Evolutionary conservation across 495 filamentous ascomycete species (phyloP).

Genomic region (Penicillium tannophilum): DNA sequence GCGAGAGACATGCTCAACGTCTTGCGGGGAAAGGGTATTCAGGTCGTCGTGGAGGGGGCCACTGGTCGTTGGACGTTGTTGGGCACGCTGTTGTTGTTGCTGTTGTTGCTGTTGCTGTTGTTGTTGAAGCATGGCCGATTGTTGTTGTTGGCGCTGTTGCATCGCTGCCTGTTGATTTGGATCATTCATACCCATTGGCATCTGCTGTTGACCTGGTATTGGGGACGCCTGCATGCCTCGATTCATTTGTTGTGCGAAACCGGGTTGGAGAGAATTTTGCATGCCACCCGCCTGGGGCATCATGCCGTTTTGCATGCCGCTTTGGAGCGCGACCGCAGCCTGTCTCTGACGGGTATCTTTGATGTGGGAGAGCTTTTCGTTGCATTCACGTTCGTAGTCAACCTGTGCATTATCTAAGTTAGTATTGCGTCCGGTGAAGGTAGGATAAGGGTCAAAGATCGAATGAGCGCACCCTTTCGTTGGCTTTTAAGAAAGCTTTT

Average conservation of each 20-base stretch:
- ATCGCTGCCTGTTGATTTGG: conserved; percentile 42
- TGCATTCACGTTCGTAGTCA: conserved; percentile 52
- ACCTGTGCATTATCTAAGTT: conserved; percentile 25
- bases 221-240: conserved; percentile 55
- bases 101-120: conserved; percentile 35
- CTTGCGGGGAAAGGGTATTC: conserved; percentile 40
- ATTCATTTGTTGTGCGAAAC: conserved; percentile 56
- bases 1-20: conserved; percentile 46
- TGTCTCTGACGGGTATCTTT: conserved; percentile 49
- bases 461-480: conserved; percentile 41
- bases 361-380: conserved; percentile 51
- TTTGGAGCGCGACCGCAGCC: conserved; percentile 36
- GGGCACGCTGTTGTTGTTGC: conserved; percentile 33
- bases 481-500: conserved; percentile 48
- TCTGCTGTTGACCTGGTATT: conserved; percentile 45
- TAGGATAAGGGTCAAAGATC: not conserved
- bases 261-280: conserved; percentile 42
- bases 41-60: conserved; percentile 39
- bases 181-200: conserved; percentile 50
- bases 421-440: not conserved
- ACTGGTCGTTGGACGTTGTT: conserved; percentile 35
- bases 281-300: conserved; percentile 45
- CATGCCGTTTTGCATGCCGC: conserved; percentile 40
- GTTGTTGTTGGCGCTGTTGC: conserved; percentile 36
- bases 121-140: conserved; percentile 33